Percentiles rank a stretch among this genome's conserved stretches.
phyloP scores from a whole-genome alignment of 2,329 filamentous ascomycete species.

The Penicillium sp. region DNA sequence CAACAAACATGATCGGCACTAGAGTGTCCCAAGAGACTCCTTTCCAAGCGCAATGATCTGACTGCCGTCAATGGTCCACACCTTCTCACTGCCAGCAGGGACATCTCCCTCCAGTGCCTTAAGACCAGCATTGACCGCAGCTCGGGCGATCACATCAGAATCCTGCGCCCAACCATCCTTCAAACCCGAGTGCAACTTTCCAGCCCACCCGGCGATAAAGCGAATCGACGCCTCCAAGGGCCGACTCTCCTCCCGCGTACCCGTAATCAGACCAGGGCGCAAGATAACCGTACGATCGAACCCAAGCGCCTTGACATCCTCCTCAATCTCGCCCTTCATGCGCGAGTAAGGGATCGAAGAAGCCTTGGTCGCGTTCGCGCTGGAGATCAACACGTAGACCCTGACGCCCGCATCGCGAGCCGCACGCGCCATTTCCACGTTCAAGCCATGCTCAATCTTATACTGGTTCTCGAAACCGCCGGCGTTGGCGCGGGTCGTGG shows the following conservation, averaged over 20 bases:
- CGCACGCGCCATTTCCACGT: slow-evolving; percentile 73
- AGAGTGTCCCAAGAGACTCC: slow-evolving; percentile 10
- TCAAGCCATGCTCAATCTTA: slow-evolving; percentile 85
- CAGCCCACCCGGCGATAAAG: slow-evolving; percentile 58
- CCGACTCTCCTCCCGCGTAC: slow-evolving; percentile 65
- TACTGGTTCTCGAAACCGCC: slow-evolving; percentile 79
- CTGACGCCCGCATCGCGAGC: slow-evolving; percentile 72
- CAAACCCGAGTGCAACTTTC: slow-evolving; percentile 53
- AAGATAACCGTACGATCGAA: slow-evolving; percentile 79
- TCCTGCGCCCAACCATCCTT: slow-evolving; percentile 75
- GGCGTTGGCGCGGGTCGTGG: slow-evolving; percentile 74
- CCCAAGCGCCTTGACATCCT: slow-evolving; percentile 67
- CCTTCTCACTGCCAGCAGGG: slow-evolving; percentile 42
- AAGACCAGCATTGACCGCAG: slow-evolving; percentile 40
- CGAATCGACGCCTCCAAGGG: slow-evolving; percentile 60
- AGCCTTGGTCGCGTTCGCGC: slow-evolving; percentile 53
- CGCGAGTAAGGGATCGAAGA: slow-evolving; percentile 58
- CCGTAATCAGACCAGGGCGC: slow-evolving; percentile 74
- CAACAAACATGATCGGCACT: neutral
- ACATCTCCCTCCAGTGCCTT: slow-evolving; percentile 45
- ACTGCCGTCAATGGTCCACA: slow-evolving; percentile 41
- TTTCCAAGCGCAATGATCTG: slow-evolving; percentile 40
- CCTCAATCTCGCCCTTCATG: slow-evolving; percentile 90
- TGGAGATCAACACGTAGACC: slow-evolving; percentile 77
- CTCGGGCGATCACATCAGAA: slow-evolving; percentile 65